phyloP scores from a whole-genome alignment of 2,329 filamentous ascomycete species.

The Penicillium hordei region DNA sequence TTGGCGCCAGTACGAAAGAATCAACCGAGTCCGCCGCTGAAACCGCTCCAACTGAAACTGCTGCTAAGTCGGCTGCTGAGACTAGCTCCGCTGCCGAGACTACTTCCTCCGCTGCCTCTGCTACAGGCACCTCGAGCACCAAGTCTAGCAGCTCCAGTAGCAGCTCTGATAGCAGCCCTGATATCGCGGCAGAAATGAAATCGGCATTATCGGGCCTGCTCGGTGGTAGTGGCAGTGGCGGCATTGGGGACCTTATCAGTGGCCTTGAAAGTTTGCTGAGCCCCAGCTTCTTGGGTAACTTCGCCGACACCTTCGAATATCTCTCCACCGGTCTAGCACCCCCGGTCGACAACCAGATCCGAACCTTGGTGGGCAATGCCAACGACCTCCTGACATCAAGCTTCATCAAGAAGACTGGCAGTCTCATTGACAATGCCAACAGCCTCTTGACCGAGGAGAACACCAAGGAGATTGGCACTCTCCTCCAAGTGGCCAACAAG shows the following conservation, averaged over 20 bases:
- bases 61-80: constrained; percentile 3
- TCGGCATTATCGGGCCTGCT: constrained; percentile 6
- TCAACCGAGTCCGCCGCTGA: neutral
- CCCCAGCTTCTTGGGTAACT: constrained; percentile 21
- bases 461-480: constrained; percentile 9
- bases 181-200: constrained; percentile 6
- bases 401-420: constrained; percentile 17
- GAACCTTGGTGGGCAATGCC: constrained; percentile 30
- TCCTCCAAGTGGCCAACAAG: neutral
- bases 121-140: constrained; percentile 3
- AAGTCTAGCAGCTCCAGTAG: constrained; percentile 9
- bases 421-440: constrained; percentile 18
- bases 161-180: neutral
- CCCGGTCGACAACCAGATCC: constrained; percentile 27
- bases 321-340: constrained; percentile 27
- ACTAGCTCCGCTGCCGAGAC: neutral
- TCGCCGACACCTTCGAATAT: constrained; percentile 27
- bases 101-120: constrained; percentile 4
- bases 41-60: neutral
- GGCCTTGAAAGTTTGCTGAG: constrained; percentile 19
- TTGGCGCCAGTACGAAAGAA: neutral
- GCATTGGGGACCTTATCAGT: constrained; percentile 1
- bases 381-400: constrained; percentile 23
- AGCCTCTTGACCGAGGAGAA: constrained; percentile 21
- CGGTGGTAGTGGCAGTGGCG: neutral